These are phyloP conservation scores for Entamoeba histolytica DNA, from an alignment of 208 protist species.

Conservation along the genomic window DNA sequence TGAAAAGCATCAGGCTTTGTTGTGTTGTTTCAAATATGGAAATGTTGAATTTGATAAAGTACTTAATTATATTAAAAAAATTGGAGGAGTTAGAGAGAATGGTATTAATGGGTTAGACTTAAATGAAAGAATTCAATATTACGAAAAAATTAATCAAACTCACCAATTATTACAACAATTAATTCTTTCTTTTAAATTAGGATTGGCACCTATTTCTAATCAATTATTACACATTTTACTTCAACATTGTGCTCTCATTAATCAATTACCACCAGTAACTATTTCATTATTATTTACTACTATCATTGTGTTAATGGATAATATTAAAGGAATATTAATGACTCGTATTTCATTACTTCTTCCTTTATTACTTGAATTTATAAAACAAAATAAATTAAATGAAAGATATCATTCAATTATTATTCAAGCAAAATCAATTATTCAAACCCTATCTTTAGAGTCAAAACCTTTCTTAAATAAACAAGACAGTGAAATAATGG, in stretches of 20 bases:
- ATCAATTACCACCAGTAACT: neutral
- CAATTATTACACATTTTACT: neutral
- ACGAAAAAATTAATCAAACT: neutral
- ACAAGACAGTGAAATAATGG: too few relatives aligned
- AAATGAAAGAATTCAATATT: neutral
- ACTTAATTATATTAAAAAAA: neutral
- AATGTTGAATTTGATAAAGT: neutral
- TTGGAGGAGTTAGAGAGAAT: neutral
- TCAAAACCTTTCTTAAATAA: too few relatives aligned
- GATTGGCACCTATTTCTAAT: neutral
- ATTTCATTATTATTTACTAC: neutral
- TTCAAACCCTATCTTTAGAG: too few relatives aligned
- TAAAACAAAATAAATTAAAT: neutral
- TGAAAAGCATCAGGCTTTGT: neutral
- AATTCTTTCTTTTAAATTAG: neutral
- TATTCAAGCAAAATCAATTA: too few relatives aligned
- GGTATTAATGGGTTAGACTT: neutral
- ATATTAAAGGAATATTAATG: neutral
- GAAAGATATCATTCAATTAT: too few relatives aligned
- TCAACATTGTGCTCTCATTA: neutral
- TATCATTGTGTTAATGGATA: neutral
- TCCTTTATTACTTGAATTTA: neutral
- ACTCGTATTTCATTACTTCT: neutral
- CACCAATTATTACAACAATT: neutral
- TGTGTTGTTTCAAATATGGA: neutral